Percentiles rank a stretch among this genome's conserved stretches.
Conservation (phyloP, 2,329 filamentous ascomycete genomes). For the Monilinia laxa region DNA sequence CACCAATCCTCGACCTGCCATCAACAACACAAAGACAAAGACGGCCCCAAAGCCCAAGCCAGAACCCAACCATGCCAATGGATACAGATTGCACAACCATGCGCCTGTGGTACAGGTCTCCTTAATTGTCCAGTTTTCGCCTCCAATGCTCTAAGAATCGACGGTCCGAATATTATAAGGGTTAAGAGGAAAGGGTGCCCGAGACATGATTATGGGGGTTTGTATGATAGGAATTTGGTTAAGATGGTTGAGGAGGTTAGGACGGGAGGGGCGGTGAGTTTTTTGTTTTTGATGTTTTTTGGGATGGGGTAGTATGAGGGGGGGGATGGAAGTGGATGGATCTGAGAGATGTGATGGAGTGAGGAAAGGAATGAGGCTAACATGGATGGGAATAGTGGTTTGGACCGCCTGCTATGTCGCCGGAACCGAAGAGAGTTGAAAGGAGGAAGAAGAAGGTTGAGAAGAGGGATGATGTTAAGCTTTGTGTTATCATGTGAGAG, state of each 20-base stretch:
- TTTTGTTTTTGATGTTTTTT: background rate
- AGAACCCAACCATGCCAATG: slow-evolving; percentile 14
- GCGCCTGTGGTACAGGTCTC: slow-evolving; percentile 8
- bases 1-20: slow-evolving; percentile 16
- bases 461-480: background rate
- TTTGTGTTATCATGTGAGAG: slow-evolving; percentile 18
- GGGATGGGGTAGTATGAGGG: background rate
- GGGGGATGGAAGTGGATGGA: background rate
- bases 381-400: slow-evolving; percentile 19
- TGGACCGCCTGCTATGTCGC: slow-evolving; percentile 8
- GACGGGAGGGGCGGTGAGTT: slow-evolving; percentile 14
- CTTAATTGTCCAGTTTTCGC: slow-evolving; percentile 16
- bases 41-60: background rate
- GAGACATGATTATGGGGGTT: slow-evolving; percentile 6
- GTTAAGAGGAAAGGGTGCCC: background rate
- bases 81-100: slow-evolving; percentile 17
- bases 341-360: background rate
- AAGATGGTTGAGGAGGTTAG: slow-evolving; percentile 21
- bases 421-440: background rate
- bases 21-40: background rate
- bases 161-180: slow-evolving; percentile 15
- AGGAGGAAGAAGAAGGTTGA: background rate
- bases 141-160: slow-evolving; percentile 11
- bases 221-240: slow-evolving; percentile 20
- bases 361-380: background rate